Conservation (phyloP, 2,329 filamentous ascomycete genomes). For the Verticillium nubilum region DNA sequence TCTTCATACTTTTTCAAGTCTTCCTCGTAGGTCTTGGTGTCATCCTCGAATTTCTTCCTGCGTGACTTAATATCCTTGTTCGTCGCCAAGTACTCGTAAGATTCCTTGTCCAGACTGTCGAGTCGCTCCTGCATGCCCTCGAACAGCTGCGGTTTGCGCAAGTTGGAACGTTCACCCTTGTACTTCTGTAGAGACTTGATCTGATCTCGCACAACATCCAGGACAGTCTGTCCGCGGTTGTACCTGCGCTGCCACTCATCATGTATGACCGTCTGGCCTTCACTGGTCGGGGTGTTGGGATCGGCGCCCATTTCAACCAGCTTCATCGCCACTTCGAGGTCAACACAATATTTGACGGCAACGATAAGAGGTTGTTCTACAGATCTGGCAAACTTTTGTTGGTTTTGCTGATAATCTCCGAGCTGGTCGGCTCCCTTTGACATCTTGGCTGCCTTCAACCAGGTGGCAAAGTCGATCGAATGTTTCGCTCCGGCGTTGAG, state of each 20-base stretch:
- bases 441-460: conserved; percentile 52
- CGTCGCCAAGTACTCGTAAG: conserved; percentile 56
- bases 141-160: conserved; percentile 22
- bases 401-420: conserved; percentile 40
- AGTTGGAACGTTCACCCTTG: conserved; percentile 22
- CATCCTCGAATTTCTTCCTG: conserved; percentile 21
- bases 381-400: conserved; percentile 37
- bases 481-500: conserved; percentile 58
- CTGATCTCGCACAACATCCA: conserved; percentile 56
- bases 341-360: conserved; percentile 46
- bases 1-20: conserved; percentile 21
- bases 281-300: conserved; percentile 51
- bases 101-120: conserved; percentile 39
- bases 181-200: conserved; percentile 45
- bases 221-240: conserved; percentile 37
- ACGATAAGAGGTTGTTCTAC: conserved; percentile 62
- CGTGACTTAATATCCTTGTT: conserved; percentile 28
- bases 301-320: conserved; percentile 62
- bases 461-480: conserved; percentile 57
- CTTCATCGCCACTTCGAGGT: conserved; percentile 42
- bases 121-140: conserved; percentile 48
- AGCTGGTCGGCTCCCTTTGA: conserved; percentile 30
- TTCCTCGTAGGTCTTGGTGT: conserved; percentile 26
- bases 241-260: conserved; percentile 25
- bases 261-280: conserved; percentile 27